These are phyloP conservation scores for Mortierella antarctica DNA, from an alignment of 192 early-diverging fungal genomes.

Conservation along the genomic window DNA sequence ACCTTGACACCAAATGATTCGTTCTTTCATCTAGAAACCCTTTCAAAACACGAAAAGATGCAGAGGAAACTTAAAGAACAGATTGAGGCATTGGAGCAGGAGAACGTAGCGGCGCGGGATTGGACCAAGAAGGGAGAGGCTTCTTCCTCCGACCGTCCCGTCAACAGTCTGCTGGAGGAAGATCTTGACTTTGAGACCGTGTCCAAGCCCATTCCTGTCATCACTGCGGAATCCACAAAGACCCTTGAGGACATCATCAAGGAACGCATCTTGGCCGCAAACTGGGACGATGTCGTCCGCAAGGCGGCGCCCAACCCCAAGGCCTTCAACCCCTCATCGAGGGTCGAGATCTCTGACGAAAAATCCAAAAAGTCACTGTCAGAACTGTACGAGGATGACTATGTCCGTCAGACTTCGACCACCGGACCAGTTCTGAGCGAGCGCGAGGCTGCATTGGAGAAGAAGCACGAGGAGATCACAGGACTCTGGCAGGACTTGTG, in stretches of 20 bases:
- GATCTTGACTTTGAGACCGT: conserved; percentile 92
- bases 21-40: conserved; percentile 5
- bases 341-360: conserved; percentile 87
- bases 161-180: conserved; percentile 94
- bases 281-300: conserved; percentile 95
- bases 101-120: conserved; percentile 83
- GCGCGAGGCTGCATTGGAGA: conserved; percentile 79
- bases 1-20: conserved; percentile 18
- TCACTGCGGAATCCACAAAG: conserved; percentile 89
- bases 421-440: conserved; percentile 67
- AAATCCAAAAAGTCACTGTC: conserved; percentile 89
- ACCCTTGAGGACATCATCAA: conserved; percentile 95
- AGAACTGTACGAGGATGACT: conserved; percentile 93
- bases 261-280: conserved; percentile 86
- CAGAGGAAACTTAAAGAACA: conserved; percentile 74
- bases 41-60: conserved; percentile 86
- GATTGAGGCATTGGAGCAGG: conserved; percentile 87
- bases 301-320: conserved; percentile 80
- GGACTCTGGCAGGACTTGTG: conserved; percentile 82
- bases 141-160: conserved; percentile 79
- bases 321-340: conserved; percentile 77
- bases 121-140: conserved; percentile 95
- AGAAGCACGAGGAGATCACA: conserved; percentile 86
- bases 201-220: conserved; percentile 92
- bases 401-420: conserved; percentile 69